These are phyloP conservation scores for Fusarium virguliforme DNA, from an alignment of 2,329 filamentous ascomycete genomes.

Conservation along the genomic window DNA sequence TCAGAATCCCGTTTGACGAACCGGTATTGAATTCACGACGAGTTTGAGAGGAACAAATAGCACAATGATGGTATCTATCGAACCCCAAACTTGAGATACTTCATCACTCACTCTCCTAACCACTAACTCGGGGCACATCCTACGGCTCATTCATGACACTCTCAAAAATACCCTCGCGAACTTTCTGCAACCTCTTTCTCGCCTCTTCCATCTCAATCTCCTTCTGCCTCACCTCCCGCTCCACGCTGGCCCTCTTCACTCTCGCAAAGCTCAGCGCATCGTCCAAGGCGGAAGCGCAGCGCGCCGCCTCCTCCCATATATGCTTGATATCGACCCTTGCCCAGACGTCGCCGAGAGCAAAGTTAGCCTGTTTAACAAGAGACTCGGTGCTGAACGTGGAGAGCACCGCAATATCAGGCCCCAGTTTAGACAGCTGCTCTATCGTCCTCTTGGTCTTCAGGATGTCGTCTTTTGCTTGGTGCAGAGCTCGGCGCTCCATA, in stretches of 20 bases:
- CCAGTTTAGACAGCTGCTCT: conserved; percentile 36
- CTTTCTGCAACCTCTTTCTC: conserved; percentile 60
- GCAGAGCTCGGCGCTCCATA: conserved; percentile 44
- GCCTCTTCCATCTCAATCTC: conserved; percentile 55
- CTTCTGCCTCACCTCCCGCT: conserved; percentile 53
- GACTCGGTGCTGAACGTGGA: conserved; percentile 60
- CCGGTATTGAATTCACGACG: neutral
- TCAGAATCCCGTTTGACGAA: neutral
- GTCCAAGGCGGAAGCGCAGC: conserved; percentile 54
- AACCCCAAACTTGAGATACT: neutral
- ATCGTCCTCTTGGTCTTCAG: conserved; percentile 28
- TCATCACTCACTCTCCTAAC: neutral
- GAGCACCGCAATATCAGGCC: conserved; percentile 28
- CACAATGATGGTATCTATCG: neutral
- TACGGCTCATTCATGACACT: conserved; percentile 33
- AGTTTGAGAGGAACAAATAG: neutral
- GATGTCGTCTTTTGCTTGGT: conserved; percentile 31
- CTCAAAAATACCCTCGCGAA: conserved; percentile 59
- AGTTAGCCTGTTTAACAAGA: conserved; percentile 56
- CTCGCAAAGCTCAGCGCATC: conserved; percentile 55
- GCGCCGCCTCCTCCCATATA: conserved; percentile 57
- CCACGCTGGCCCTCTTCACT: conserved; percentile 50
- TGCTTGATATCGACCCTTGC: conserved; percentile 69
- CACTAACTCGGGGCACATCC: neutral
- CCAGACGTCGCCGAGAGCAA: conserved; percentile 63